phyloP scores from a whole-genome alignment of 495 filamentous ascomycete genomes.

The Penicillium malachiteum region DNA sequence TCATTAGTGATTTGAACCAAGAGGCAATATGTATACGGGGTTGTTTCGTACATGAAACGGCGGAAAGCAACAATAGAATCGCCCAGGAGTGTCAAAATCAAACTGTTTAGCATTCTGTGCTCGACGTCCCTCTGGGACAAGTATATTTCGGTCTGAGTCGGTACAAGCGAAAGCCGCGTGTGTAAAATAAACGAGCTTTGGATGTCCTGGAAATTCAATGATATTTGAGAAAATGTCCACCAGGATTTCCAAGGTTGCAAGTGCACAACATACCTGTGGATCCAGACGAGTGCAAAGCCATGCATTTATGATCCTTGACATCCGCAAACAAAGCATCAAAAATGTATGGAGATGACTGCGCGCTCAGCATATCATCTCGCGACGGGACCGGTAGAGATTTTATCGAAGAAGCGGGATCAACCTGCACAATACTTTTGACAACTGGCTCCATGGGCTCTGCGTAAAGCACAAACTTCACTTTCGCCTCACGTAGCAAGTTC shows the following conservation, averaged over 20 bases:
- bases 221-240: neutral
- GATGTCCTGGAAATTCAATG: conserved; percentile 1
- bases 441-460: conserved; percentile 4
- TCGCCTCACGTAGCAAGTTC: conserved; percentile 9
- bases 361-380: conserved; percentile 4
- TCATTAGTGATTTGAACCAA: neutral
- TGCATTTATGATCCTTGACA: conserved; percentile 8
- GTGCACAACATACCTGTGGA: conserved; percentile 11
- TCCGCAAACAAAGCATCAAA: conserved; percentile 6
- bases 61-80: conserved; percentile 26
- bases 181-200: conserved; percentile 25
- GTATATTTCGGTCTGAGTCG: conserved; percentile 29
- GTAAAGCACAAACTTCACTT: conserved; percentile 5
- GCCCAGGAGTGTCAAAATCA: conserved; percentile 21
- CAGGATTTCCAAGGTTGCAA: neutral
- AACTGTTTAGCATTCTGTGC: conserved; percentile 23
- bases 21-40: too few species aligned
- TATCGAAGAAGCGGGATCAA: conserved; percentile 10
- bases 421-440: conserved; percentile 7
- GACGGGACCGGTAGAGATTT: conserved; percentile 9
- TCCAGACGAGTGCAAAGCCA: conserved; percentile 15
- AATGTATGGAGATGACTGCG: conserved; percentile 1
- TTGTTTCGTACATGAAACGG: conserved; percentile 31
- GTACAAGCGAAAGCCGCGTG: conserved; percentile 24
- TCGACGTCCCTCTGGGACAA: conserved; percentile 19